phyloP scores from a whole-genome alignment of 345 rosid species.

The Brassica incana region DNA sequence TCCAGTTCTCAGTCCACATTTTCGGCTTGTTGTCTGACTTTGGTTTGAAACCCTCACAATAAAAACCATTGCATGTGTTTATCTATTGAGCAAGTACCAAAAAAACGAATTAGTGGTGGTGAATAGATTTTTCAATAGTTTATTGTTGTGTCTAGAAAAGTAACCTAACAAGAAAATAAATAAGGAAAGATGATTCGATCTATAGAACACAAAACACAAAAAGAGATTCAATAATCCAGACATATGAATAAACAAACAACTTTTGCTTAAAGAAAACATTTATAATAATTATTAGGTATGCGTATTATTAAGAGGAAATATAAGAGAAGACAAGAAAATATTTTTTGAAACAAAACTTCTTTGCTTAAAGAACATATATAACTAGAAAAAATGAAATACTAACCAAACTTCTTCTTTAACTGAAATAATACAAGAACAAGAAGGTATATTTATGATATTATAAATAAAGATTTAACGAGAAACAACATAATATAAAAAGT shows the following conservation, averaged over 20 bases:
- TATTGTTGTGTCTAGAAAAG: not conserved
- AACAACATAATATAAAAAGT: not conserved
- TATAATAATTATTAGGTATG: slow-evolving; percentile 4
- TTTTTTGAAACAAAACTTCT: not conserved
- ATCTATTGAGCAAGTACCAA: not conserved
- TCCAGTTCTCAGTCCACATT: not conserved
- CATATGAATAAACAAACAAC: not conserved
- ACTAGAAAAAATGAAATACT: not conserved
- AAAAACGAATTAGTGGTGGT: not conserved
- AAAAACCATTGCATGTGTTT: not conserved
- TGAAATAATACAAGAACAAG: not conserved
- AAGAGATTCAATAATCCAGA: not conserved
- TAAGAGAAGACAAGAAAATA: slow-evolving; percentile 6
- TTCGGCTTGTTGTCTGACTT: not conserved
- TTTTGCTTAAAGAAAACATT: not conserved
- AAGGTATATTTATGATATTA: not conserved
- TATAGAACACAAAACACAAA: not conserved
- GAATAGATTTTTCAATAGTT: not conserved
- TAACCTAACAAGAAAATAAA: not conserved
- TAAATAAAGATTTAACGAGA: not conserved
- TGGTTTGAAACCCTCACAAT: not conserved
- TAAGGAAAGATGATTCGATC: not conserved
- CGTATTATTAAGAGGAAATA: slow-evolving; percentile 6
- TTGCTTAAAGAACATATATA: not conserved
- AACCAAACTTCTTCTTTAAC: not conserved